phyloP scores from a whole-genome alignment of 768 basidiomycete species.

The Pleurotus eryngii region DNA sequence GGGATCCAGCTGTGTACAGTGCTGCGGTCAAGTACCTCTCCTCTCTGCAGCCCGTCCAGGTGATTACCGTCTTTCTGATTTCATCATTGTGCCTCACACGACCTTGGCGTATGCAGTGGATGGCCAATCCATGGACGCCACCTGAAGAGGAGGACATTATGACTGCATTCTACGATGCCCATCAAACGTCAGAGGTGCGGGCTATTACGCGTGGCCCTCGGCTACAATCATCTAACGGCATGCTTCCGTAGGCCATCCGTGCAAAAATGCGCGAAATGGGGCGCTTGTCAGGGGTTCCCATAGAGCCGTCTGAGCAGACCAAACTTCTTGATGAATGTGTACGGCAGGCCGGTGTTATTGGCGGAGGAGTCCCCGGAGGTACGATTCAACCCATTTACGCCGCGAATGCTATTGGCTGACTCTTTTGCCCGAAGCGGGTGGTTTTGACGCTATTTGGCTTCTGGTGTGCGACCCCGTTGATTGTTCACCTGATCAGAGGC shows the following conservation, averaged over 20 bases:
- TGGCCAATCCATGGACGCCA: constrained; percentile 51
- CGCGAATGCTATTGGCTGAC: background rate
- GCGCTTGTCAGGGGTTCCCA: constrained; percentile 66
- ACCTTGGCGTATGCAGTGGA: constrained; percentile 41
- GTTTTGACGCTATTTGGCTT: constrained; percentile 96
- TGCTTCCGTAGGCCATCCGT: constrained; percentile 59
- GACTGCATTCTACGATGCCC: constrained; percentile 55
- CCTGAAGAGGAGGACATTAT: constrained; percentile 41
- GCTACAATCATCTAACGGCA: too few species aligned
- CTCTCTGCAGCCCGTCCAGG: constrained; percentile 55
- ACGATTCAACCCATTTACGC: constrained; percentile 23
- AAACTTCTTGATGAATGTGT: constrained; percentile 76
- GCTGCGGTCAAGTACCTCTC: constrained; percentile 62
- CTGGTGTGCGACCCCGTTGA: constrained; percentile 66
- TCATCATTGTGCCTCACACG: constrained; percentile 3
- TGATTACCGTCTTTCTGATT: constrained; percentile 17
- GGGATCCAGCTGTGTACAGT: constrained; percentile 48
- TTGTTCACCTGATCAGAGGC: constrained; percentile 41
- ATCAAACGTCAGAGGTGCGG: constrained; percentile 55
- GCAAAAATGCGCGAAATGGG: constrained; percentile 85
- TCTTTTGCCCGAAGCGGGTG: constrained; percentile 64
- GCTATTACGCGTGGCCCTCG: too few species aligned
- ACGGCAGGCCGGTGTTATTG: constrained; percentile 78
- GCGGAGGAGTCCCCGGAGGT: constrained; percentile 97
- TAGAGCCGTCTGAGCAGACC: constrained; percentile 90